Conservation (phyloP, 495 filamentous ascomycete species). For the Wilcoxina mikolae region DNA sequence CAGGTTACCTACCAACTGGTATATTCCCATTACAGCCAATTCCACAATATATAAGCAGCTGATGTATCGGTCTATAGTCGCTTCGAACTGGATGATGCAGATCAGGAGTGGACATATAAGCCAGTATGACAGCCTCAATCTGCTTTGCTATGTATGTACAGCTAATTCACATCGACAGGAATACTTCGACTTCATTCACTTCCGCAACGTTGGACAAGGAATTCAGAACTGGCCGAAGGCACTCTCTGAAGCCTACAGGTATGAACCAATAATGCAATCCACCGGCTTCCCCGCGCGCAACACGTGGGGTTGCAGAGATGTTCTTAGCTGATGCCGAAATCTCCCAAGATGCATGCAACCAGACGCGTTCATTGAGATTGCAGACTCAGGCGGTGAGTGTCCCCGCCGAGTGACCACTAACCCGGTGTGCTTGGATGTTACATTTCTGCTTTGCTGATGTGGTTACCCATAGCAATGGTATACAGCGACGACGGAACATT, state of each 20-base stretch:
- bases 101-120: slow-evolving; percentile 30
- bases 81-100: slow-evolving; percentile 35
- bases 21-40: not conserved
- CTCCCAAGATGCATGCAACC: not conserved
- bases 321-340: not conserved
- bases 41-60: not conserved
- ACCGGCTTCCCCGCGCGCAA: not conserved
- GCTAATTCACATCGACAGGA: not conserved
- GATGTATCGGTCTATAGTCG: slow-evolving; percentile 17
- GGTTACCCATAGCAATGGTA: not conserved
- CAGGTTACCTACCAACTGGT: slow-evolving; percentile 4
- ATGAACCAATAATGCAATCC: too few relatives aligned
- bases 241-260: not conserved
- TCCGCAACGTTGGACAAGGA: slow-evolving; percentile 25
- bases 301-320: not conserved
- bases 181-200: slow-evolving; percentile 34
- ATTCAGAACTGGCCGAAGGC: slow-evolving; percentile 25
- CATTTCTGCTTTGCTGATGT: not conserved
- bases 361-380: not conserved
- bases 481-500: slow-evolving; percentile 1
- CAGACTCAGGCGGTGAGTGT: not conserved
- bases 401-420: too few relatives aligned
- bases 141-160: not conserved
- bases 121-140: not conserved
- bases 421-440: too few relatives aligned